These are phyloP conservation scores for Verticillium nubilum DNA, from an alignment of 2,329 filamentous ascomycete genomes.

Conservation along the genomic window DNA sequence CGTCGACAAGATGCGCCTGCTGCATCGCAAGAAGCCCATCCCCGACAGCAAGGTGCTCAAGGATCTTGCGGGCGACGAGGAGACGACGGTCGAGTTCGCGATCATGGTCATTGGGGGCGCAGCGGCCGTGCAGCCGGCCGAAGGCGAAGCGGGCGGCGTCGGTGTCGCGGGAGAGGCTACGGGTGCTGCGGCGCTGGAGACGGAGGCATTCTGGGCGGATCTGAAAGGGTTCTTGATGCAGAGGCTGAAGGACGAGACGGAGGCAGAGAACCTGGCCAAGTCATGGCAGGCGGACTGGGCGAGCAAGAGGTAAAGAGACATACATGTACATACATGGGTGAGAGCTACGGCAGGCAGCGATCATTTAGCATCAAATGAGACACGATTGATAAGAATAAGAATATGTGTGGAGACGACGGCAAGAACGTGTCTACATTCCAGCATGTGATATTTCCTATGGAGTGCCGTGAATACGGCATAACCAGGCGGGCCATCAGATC, in stretches of 20 bases:
- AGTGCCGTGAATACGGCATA: conserved; percentile 19
- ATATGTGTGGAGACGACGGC: conserved; percentile 12
- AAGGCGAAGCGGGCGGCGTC: conserved; percentile 16
- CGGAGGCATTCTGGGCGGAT: conserved; percentile 80
- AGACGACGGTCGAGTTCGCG: conserved; percentile 62
- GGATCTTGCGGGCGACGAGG: conserved; percentile 60
- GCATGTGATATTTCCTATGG: conserved; percentile 18
- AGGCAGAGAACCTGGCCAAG: conserved; percentile 57
- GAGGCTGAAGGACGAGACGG: conserved; percentile 65
- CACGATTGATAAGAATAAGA: background rate
- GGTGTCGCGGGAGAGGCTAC: conserved; percentile 6
- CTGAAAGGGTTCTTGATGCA: conserved; percentile 75
- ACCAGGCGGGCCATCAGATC: conserved; percentile 25
- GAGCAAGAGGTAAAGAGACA: conserved; percentile 26
- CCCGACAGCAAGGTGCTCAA: conserved; percentile 70
- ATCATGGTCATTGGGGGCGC: conserved; percentile 83
- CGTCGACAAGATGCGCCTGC: conserved; percentile 76
- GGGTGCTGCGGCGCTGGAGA: conserved; percentile 53
- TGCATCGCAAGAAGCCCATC: conserved; percentile 84
- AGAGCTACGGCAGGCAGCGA: background rate
- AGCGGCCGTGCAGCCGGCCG: conserved; percentile 36
- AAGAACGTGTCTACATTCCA: conserved; percentile 21
- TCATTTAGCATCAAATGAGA: background rate
- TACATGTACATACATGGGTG: background rate
- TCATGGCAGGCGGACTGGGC: conserved; percentile 72